Evolutionary conservation across 176 grass and related monocot species (phyloP).

Genomic region (Stipa capillata): DNA sequence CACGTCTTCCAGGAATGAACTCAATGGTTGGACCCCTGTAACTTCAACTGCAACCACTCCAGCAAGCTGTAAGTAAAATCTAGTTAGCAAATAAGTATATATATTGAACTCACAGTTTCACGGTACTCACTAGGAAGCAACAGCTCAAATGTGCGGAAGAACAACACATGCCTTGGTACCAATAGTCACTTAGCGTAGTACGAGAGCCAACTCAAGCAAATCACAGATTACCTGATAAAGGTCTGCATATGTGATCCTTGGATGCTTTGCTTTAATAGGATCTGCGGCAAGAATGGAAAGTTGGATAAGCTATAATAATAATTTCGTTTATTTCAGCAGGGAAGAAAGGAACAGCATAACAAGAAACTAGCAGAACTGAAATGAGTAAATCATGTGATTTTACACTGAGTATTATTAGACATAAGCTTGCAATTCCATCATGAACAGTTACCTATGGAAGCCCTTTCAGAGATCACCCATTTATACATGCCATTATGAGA

Average conservation of each 20-base stretch:
- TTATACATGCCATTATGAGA: neutral
- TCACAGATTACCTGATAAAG: slow-evolving; percentile 79
- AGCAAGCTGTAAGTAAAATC: slow-evolving; percentile 54
- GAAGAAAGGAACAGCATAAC: neutral
- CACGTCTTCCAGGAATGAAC: slow-evolving; percentile 75
- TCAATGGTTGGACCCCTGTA: slow-evolving; percentile 71
- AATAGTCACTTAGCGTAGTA: neutral
- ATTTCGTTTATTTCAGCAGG: neutral
- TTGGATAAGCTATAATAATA: slow-evolving; percentile 15
- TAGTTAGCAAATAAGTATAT: neutral
- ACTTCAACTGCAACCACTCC: slow-evolving; percentile 88
- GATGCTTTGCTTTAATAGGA: slow-evolving; percentile 67
- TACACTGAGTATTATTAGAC: neutral
- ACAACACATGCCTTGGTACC: neutral
- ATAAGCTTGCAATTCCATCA: neutral
- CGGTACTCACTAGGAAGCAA: neutral
- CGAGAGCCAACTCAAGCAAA: neutral
- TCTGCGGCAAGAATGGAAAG: slow-evolving; percentile 37
- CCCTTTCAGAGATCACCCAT: neutral
- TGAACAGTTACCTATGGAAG: neutral
- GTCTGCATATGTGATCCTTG: slow-evolving; percentile 87
- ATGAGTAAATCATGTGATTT: neutral
- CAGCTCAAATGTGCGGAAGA: neutral
- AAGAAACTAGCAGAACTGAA: neutral
- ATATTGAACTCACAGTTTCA: neutral